Base-by-base conservation (phyloP, 2,329 filamentous ascomycete genomes). In the Furcasterigmium sp. region DNA sequence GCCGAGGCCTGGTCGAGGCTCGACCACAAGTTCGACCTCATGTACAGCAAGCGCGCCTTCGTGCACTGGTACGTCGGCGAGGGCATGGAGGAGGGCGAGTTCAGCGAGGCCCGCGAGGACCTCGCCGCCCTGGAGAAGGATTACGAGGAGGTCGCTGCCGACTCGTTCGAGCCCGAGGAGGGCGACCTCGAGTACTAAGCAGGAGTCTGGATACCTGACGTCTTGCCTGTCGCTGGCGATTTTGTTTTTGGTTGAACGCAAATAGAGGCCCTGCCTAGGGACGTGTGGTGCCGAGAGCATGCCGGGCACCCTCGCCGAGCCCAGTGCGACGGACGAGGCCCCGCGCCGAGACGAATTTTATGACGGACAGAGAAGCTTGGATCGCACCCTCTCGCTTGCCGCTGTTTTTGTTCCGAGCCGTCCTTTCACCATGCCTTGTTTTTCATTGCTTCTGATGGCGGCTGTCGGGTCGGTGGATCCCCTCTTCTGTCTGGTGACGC, bases 1-100 rank as follows among this genome's bases (percentile, higher is more conserved):
- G 79, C 82, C 47, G 82, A 86, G 67, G 82, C 83, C 42, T 86
- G 82, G 82, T 83, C 80, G 47, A 78, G 81, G 51, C 75, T 86
- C 39, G 81, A 85, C 67, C 72, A 84, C 75, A 86, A 86, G 71
- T 86, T 87, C 65, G 82, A 86, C 56, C 82, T 86, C 56, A 86
- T 86, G 83, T 85, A 86, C 75, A 82, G 76, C 69, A 86, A 86
- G 77, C 82, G 83, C 53, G 82, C 83, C 47, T 86, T 87, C 56
- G 82, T 86, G 37, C 82, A 87, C 69, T 86, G 83, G 83, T 87
- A 87, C 54, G 87, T 93, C 42, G 87, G 87, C 53, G 87, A 93
- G 71, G 87, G 87, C 70, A 93, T 93, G 87, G 87, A 93, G 72
- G 87, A 93, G 65, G 87, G 87, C 57, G 87, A 93, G 67, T 93